Evolutionary conservation across 78 protist genomes (phyloP).

Genomic region (Chrysochromulina parva): DNA sequence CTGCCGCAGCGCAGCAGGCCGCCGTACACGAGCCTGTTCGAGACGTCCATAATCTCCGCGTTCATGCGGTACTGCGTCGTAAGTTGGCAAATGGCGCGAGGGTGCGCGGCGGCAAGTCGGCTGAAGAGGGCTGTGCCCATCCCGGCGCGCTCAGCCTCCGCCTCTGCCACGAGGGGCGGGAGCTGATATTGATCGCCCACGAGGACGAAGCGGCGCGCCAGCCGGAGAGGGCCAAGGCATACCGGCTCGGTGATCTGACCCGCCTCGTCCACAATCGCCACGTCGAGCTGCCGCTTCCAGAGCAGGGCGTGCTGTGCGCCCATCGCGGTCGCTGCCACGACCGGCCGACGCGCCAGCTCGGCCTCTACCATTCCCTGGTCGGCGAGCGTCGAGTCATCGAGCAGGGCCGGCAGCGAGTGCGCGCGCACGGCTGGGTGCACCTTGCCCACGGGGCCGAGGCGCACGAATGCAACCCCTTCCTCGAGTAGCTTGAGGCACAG

Average conservation of each 20-base stretch:
- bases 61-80: slow-evolving; percentile 77
- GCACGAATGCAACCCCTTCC: neutral
- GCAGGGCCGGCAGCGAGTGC: neutral
- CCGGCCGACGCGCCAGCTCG: neutral
- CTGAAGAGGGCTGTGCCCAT: neutral
- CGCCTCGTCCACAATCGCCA: slow-evolving; percentile 23
- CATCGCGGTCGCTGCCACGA: neutral
- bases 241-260: slow-evolving; percentile 17
- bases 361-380: neutral
- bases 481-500: slow-evolving; percentile 59
- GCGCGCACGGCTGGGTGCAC: neutral
- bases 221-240: neutral
- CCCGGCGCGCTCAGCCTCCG: neutral
- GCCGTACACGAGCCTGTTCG: slow-evolving; percentile 64
- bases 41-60: slow-evolving; percentile 60
- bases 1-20: slow-evolving; percentile 56
- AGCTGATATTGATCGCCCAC: slow-evolving; percentile 26
- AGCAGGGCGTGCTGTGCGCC: neutral
- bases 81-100: slow-evolving; percentile 24
- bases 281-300: slow-evolving; percentile 27
- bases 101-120: neutral
- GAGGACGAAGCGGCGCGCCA: slow-evolving; percentile 2
- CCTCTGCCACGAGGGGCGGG: slow-evolving; percentile 10
- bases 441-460: slow-evolving; percentile 18
- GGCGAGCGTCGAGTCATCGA: too few relatives aligned